Evolutionary conservation across 345 rosid species (phyloP).

Genomic region (Noccaea bulbosa): DNA sequence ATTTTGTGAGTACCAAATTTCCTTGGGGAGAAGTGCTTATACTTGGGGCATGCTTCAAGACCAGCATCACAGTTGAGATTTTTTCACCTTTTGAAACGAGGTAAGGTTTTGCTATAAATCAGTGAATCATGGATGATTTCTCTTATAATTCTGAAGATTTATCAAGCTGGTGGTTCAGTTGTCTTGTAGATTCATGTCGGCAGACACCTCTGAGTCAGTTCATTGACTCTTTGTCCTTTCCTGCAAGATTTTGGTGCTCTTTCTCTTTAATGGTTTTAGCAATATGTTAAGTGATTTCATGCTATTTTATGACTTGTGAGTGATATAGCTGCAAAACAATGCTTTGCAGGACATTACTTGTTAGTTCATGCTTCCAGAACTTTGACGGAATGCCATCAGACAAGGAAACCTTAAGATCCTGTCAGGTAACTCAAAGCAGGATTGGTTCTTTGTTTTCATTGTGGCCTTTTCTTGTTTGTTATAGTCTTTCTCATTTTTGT

Average conservation of each 20-base stretch:
- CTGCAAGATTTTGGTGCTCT: slow-evolving; percentile 78
- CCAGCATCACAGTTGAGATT: slow-evolving; percentile 65
- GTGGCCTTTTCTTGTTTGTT: slow-evolving; percentile 23
- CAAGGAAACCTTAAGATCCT: slow-evolving; percentile 66
- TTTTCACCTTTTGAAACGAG: slow-evolving; percentile 80
- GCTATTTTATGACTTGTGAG: slow-evolving; percentile 23
- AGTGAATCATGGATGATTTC: slow-evolving; percentile 15
- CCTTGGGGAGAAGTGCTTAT: slow-evolving; percentile 65
- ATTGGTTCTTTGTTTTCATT: slow-evolving; percentile 26
- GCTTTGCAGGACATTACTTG: slow-evolving; percentile 70
- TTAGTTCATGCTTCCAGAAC: slow-evolving; percentile 65
- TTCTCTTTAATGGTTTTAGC: slow-evolving; percentile 26
- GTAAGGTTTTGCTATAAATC: slow-evolving; percentile 47
- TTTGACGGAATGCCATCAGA: slow-evolving; percentile 58
- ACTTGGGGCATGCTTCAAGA: slow-evolving; percentile 82
- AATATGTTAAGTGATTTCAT: slow-evolving; percentile 35
- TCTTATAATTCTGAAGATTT: slow-evolving; percentile 2
- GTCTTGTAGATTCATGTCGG: slow-evolving; percentile 50
- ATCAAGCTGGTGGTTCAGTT: slow-evolving; percentile 56
- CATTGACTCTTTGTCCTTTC: slow-evolving; percentile 65
- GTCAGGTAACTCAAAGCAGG: slow-evolving; percentile 55
- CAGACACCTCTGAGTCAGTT: slow-evolving; percentile 64
- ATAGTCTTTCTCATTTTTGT: slow-evolving; percentile 50
- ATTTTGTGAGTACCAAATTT: slow-evolving; percentile 76
- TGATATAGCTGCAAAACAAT: slow-evolving; percentile 17